Percentiles rank a stretch among this genome's conserved stretches.
Conservation (phyloP, 164 flowering plant species). For the Magnolia kwangsiensis region DNA sequence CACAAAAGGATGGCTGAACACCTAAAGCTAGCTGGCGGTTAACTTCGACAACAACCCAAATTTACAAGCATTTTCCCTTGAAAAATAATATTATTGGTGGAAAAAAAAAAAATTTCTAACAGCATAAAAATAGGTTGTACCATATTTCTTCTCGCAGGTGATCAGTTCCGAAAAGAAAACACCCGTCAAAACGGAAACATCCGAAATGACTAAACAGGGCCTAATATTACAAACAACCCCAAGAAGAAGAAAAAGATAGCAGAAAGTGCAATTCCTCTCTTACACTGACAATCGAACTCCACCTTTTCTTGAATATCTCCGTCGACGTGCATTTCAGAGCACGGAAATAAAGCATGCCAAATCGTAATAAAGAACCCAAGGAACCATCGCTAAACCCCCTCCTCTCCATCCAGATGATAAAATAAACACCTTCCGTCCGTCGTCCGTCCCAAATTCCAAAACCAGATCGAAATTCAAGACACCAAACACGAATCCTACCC, state of each 20-base stretch:
- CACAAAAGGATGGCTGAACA: no score
- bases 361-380: not conserved
- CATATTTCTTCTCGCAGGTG: not conserved
- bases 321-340: not conserved
- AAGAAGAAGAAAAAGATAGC: not conserved
- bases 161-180: not conserved
- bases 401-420: not conserved
- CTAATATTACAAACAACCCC: not conserved
- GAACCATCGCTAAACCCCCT: not conserved
- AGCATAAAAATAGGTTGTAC: not conserved
- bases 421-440: not conserved
- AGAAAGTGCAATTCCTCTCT: not conserved
- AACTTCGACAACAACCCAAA: no score
- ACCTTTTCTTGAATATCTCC: conserved; percentile 11
- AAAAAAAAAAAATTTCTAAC: not conserved
- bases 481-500: not conserved
- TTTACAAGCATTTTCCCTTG: no score
- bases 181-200: not conserved
- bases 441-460: not conserved
- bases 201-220: not conserved
- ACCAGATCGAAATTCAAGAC: not conserved
- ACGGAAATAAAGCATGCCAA: conserved; percentile 1
- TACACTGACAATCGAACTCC: conserved; percentile 9
- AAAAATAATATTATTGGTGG: no score
- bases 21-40: no score